Percentiles rank a stretch among this genome's conserved stretches.
Conservation (phyloP, 2,329 filamentous ascomycete genomes). For the Diplodia mutila region DNA sequence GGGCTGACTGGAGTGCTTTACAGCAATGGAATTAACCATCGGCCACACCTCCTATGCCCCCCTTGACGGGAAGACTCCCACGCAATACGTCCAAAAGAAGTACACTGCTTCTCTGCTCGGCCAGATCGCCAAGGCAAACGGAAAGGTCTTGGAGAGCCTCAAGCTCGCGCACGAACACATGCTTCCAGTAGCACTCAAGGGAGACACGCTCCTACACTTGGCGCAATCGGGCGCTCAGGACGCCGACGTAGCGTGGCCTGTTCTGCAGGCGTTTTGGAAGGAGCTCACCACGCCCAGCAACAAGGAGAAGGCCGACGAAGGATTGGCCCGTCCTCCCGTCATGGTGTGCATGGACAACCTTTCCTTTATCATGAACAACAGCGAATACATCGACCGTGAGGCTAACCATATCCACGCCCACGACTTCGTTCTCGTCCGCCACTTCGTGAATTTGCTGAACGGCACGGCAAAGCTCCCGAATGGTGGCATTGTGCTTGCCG, state of each 20-base stretch:
- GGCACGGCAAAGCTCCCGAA: conserved; percentile 60
- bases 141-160: conserved; percentile 61
- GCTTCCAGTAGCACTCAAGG: conserved; percentile 63
- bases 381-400: conserved; percentile 72
- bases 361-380: conserved; percentile 77
- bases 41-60: conserved; percentile 80
- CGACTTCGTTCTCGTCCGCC: conserved; percentile 74
- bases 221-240: conserved; percentile 70
- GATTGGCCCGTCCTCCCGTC: conserved; percentile 59
- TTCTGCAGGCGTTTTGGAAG: conserved; percentile 79
- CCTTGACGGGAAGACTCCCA: conserved; percentile 58
- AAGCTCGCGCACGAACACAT: conserved; percentile 58
- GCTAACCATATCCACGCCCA: conserved; percentile 81
- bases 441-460: conserved; percentile 72
- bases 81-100: conserved; percentile 74
- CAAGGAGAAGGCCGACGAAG: conserved; percentile 41
- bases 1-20: background rate
- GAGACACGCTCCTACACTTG: conserved; percentile 67
- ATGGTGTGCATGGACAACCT: conserved; percentile 80
- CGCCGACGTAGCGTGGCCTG: conserved; percentile 75
- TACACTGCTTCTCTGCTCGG: conserved; percentile 77
- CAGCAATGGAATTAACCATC: conserved; percentile 79
- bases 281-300: conserved; percentile 66
- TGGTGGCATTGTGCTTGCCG: conserved; percentile 77
- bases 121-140: conserved; percentile 74